Percentiles rank a stretch among this genome's conserved stretches.
phyloP scores from a whole-genome alignment of 2,329 filamentous ascomycete species.

The Tolypocladium inflatum region DNA sequence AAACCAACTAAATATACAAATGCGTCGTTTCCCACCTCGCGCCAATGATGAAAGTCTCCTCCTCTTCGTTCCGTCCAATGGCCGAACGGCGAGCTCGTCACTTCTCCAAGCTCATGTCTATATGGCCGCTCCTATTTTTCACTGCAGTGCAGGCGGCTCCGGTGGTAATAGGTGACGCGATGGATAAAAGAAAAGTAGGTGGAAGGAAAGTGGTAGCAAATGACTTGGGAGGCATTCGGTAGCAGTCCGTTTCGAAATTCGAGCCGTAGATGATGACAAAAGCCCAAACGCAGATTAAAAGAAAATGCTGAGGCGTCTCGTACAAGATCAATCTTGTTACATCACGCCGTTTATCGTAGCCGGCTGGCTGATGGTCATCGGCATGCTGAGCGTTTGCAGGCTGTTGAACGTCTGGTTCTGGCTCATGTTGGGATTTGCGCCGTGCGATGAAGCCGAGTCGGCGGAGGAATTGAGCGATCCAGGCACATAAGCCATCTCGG shows the following conservation, averaged over 20 bases:
- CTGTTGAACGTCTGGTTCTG: constrained; percentile 39
- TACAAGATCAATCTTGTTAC: constrained; percentile 16
- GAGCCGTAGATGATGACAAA: not conserved
- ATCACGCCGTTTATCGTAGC: constrained; percentile 36
- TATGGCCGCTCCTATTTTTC: constrained; percentile 14
- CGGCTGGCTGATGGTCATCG: constrained; percentile 52
- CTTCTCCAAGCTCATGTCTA: constrained; percentile 12
- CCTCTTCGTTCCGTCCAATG: not conserved
- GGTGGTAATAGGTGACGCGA: not conserved
- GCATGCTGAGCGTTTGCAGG: constrained; percentile 53
- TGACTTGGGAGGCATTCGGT: not conserved
- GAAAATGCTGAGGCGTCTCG: constrained; percentile 4
- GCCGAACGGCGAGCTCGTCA: not conserved
- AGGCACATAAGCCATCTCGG: constrained; percentile 53
- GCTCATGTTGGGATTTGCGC: constrained; percentile 9
- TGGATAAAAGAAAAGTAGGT: constrained; percentile 11
- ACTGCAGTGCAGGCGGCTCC: constrained; percentile 14
- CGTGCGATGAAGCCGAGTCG: constrained; percentile 9
- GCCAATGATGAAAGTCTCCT: not conserved
- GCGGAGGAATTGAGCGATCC: constrained; percentile 39
- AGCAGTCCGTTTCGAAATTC: not conserved
- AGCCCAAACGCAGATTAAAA: constrained; percentile 8
- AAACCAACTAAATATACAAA: constrained; percentile 21
- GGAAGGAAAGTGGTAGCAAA: constrained; percentile 3
- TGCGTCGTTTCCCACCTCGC: constrained; percentile 9